Evolutionary conservation across 1,139 yeast genomes (phyloP).

Genomic region (Magnusiomyces suaveolens): DNA sequence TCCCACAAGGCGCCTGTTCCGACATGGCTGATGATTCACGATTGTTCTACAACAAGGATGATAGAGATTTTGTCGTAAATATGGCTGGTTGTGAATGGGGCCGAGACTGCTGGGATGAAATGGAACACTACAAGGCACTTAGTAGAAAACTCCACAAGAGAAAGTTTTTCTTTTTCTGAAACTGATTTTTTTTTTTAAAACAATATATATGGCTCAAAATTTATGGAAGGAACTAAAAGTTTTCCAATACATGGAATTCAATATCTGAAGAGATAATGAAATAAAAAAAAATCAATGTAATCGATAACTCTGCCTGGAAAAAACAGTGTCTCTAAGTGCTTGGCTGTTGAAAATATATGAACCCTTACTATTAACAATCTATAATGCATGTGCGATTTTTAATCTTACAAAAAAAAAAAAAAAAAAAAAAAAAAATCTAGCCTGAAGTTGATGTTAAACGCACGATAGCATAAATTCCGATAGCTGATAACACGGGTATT

Average conservation of each 20-base stretch:
- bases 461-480: conserved; percentile 16
- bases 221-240: too few relatives aligned
- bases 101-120: conserved; percentile 95
- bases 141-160: conserved; percentile 45
- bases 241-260: background rate
- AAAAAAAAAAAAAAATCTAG: too few relatives aligned
- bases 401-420: too few relatives aligned
- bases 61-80: conserved; percentile 79
- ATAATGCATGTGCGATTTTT: background rate
- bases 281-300: too few relatives aligned
- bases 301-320: too few relatives aligned
- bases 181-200: background rate
- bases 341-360: too few relatives aligned
- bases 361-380: background rate
- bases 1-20: conserved; percentile 91
- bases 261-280: background rate
- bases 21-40: conserved; percentile 63
- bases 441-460: background rate
- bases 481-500: conserved; percentile 76
- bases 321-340: too few relatives aligned
- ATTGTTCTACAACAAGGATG: conserved; percentile 54
- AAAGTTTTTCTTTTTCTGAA: conserved; percentile 28
- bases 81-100: conserved; percentile 99
- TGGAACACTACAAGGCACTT: conserved; percentile 73
- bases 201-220: background rate